These are phyloP conservation scores for Sporothrix inflata DNA, from an alignment of 2,329 filamentous ascomycete genomes.

Conservation along the genomic window DNA sequence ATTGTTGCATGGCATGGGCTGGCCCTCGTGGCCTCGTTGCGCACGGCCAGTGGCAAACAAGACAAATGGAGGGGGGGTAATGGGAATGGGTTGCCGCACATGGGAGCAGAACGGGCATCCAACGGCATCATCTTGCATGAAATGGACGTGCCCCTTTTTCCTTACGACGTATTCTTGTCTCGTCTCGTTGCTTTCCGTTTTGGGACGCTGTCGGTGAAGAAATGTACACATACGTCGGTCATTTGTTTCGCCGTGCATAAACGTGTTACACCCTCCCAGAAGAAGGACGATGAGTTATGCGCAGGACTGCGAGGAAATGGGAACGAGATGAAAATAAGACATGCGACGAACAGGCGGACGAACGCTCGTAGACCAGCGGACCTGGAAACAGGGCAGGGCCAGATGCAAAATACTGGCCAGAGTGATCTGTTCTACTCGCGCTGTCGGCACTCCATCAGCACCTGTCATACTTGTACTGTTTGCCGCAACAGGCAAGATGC, in stretches of 20 bases:
- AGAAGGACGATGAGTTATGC: neutral
- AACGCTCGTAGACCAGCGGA: neutral
- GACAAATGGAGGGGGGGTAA: too few relatives aligned
- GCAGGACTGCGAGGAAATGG: neutral
- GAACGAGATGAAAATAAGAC: neutral
- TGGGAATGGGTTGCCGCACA: conserved; percentile 1
- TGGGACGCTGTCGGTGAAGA: neutral
- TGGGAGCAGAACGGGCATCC: neutral
- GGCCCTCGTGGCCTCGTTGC: neutral
- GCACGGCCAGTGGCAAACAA: conserved; percentile 5
- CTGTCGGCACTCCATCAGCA: neutral
- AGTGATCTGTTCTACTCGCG: neutral
- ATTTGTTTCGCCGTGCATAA: neutral
- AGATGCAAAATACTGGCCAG: neutral
- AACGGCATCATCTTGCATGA: conserved; percentile 12
- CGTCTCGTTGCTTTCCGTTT: neutral
- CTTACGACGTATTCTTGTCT: neutral
- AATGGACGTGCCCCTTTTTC: neutral
- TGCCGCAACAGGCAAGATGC: neutral
- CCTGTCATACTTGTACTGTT: neutral
- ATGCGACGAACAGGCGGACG: conserved; percentile 24
- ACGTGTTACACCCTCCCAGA: neutral
- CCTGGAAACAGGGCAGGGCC: neutral
- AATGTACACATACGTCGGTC: neutral
- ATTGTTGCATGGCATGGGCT: neutral